Conservation (phyloP, 1,139 yeast species). For the Taphrina deformans region DNA sequence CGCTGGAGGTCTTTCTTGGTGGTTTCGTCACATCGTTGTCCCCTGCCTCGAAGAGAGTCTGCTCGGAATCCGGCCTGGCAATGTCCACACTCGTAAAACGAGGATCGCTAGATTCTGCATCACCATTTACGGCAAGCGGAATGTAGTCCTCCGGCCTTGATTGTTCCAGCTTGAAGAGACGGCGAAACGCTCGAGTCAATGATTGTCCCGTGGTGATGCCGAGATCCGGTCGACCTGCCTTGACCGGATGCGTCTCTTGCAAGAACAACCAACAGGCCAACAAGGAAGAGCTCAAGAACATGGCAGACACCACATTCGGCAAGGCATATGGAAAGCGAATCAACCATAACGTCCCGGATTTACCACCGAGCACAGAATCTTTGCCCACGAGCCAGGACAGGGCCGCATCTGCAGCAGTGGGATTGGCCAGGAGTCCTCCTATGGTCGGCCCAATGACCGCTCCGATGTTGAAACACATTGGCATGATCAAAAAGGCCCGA, state of each 20-base stretch:
- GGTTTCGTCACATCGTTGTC: not conserved
- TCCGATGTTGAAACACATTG: slow-evolving; percentile 63
- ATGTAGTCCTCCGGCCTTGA: not conserved
- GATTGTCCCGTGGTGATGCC: not conserved
- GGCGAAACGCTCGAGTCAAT: not conserved
- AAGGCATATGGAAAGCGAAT: slow-evolving; percentile 58
- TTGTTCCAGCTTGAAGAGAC: not conserved
- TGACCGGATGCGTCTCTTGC: slow-evolving; percentile 24
- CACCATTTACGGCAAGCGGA: not conserved
- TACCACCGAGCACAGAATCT: slow-evolving; percentile 14
- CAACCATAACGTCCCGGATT: slow-evolving; percentile 43
- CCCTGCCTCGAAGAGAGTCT: not conserved
- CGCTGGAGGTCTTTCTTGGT: not conserved
- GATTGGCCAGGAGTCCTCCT: slow-evolving; percentile 51
- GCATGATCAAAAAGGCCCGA: slow-evolving; percentile 60
- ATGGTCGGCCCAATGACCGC: slow-evolving; percentile 60
- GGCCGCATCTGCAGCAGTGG: slow-evolving; percentile 44
- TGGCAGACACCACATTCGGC: slow-evolving; percentile 59
- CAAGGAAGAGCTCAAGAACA: slow-evolving; percentile 44
- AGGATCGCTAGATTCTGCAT: not conserved
- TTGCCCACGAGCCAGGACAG: slow-evolving; percentile 37
- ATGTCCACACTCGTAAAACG: not conserved
- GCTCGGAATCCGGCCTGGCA: not conserved
- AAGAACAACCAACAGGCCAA: slow-evolving; percentile 36
- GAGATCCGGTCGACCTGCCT: not conserved